phyloP scores from a whole-genome alignment of 2,329 filamentous ascomycete species.

The Beauveria rudraprayagi region DNA sequence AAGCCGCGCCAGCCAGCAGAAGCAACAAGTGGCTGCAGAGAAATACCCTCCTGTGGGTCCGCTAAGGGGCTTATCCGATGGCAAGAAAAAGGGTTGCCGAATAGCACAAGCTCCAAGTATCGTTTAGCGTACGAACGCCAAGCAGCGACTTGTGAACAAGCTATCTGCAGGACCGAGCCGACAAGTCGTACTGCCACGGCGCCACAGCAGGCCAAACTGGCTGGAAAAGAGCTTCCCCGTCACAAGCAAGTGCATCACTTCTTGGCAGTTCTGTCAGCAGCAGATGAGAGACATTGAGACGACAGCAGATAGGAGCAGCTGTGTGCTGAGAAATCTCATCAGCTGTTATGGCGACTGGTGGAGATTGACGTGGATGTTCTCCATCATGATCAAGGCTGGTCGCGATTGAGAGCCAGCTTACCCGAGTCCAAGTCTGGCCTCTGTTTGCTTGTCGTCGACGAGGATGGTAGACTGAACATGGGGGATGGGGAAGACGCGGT shows the following conservation, averaged over 20 bases:
- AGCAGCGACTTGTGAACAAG: background rate
- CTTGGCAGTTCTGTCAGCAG: background rate
- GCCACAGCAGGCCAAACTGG: background rate
- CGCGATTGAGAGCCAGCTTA: conserved; percentile 2
- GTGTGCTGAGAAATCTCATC: background rate
- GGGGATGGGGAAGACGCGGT: conserved; percentile 20
- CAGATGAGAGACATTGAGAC: background rate
- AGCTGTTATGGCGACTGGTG: background rate
- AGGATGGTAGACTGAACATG: background rate
- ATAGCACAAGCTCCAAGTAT: background rate
- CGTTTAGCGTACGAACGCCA: background rate
- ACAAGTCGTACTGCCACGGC: background rate
- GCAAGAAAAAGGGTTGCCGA: conserved; percentile 1
- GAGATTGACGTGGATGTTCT: conserved; percentile 3
- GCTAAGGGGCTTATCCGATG: conserved; percentile 11
- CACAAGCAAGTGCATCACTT: background rate
- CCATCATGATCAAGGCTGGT: conserved; percentile 10
- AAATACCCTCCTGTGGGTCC: conserved; percentile 2
- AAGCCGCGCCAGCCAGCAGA: background rate
- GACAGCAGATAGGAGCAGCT: background rate
- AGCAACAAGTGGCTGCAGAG: conserved; percentile 6
- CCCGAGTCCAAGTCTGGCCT: background rate
- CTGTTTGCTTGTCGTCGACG: background rate
- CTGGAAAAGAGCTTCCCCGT: background rate
- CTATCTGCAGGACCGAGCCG: background rate